These are phyloP conservation scores for Penicillium maclennaniae DNA, from an alignment of 495 filamentous ascomycete species.

Conservation along the genomic window DNA sequence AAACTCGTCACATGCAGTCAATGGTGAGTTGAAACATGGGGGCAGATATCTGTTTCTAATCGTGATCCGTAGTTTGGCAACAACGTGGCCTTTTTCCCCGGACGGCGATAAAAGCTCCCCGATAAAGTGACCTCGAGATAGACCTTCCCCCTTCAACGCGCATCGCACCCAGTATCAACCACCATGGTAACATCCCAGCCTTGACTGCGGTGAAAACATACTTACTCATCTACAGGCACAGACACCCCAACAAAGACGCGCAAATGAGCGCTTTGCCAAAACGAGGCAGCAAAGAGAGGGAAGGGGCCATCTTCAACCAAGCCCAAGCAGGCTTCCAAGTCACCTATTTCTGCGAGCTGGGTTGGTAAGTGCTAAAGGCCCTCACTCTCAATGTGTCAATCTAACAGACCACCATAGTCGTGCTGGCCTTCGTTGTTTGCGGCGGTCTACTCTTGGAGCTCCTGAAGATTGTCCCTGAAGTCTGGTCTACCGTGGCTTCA, in stretches of 20 bases:
- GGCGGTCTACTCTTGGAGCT: slow-evolving; percentile 25
- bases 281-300: slow-evolving; percentile 75
- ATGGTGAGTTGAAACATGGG: neutral
- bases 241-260: slow-evolving; percentile 88
- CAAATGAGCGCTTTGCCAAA: slow-evolving; percentile 81
- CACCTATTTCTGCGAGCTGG: slow-evolving; percentile 75
- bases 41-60: neutral
- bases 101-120: neutral
- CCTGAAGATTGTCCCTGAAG: slow-evolving; percentile 64
- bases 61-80: neutral
- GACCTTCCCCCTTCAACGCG: neutral
- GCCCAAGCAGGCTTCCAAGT: slow-evolving; percentile 65
- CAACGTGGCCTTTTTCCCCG: neutral
- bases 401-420: slow-evolving; percentile 1
- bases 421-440: slow-evolving; percentile 24
- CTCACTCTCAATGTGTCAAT: neutral
- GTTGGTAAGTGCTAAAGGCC: slow-evolving; percentile 60
- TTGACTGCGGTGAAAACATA: neutral
- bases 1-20: neutral
- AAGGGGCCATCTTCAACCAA: slow-evolving; percentile 70
- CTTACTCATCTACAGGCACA: slow-evolving; percentile 59
- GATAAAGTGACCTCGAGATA: neutral
- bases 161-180: neutral
- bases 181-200: neutral
- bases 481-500: slow-evolving; percentile 37